These are phyloP conservation scores for Melampsora occidentalis DNA, from an alignment of 1,284 basidiomycete genomes.

Conservation along the genomic window DNA sequence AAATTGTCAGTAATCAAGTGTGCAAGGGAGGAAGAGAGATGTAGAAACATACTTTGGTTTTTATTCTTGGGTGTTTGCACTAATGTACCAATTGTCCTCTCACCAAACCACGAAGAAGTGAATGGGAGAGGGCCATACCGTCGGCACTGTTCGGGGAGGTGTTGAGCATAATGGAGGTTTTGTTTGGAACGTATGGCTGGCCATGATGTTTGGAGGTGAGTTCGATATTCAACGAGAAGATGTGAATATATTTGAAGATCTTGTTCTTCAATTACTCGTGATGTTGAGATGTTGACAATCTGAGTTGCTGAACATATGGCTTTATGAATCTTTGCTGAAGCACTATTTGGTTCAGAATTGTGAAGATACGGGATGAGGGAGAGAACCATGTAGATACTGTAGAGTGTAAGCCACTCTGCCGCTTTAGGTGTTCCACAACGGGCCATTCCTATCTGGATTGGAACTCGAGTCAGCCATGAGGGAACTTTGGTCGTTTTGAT, in stretches of 20 bases:
- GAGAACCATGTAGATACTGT: constrained; percentile 5
- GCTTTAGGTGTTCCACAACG: constrained; percentile 4
- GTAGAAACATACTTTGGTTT: not conserved
- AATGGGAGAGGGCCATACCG: not conserved
- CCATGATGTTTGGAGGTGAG: not conserved
- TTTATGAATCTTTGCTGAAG: no score
- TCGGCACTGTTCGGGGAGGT: constrained; percentile 7
- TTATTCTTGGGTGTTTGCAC: constrained; percentile 12
- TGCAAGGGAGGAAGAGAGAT: no score
- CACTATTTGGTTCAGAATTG: no score
- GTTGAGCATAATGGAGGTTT: not conserved
- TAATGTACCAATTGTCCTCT: constrained; percentile 1
- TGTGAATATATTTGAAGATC: constrained; percentile 16
- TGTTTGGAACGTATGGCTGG: constrained; percentile 2
- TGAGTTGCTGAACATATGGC: not conserved
- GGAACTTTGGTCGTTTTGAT: constrained; percentile 8
- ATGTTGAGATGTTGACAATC: constrained; percentile 9
- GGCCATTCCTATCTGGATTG: constrained; percentile 8
- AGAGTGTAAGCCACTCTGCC: constrained; percentile 27
- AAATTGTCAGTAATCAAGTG: no score
- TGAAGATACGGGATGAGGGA: constrained; percentile 1
- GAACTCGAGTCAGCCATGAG: constrained; percentile 12
- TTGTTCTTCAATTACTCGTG: no score
- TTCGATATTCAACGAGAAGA: not conserved
- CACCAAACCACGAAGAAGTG: not conserved